Conservation (phyloP, 1,284 basidiomycete species). For the Naganishia sp. region DNA sequence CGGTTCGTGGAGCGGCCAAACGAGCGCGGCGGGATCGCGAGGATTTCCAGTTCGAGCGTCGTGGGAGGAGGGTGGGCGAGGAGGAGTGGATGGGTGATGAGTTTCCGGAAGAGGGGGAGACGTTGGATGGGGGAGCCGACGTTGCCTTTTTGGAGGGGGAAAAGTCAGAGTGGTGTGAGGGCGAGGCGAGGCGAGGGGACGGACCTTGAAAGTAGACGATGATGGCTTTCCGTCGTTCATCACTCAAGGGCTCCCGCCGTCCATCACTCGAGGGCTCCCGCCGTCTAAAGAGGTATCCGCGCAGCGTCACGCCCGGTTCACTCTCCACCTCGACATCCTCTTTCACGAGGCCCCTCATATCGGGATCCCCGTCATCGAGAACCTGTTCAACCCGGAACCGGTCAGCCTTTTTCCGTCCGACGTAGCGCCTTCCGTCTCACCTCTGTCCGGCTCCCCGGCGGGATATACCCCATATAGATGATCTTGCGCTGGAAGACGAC, state of each 20-base stretch:
- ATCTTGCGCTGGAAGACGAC: slow-evolving; percentile 60
- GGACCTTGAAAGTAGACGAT: slow-evolving; percentile 56
- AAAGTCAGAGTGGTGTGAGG: not conserved
- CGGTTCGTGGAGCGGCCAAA: slow-evolving; percentile 55
- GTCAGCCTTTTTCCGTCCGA: not conserved
- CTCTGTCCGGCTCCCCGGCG: slow-evolving; percentile 56
- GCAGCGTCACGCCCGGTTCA: slow-evolving; percentile 39
- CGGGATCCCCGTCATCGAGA: slow-evolving; percentile 16
- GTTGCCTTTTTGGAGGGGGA: slow-evolving; percentile 52
- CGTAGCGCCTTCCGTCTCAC: slow-evolving; percentile 36
- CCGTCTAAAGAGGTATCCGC: slow-evolving; percentile 44
- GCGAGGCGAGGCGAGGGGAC: not conserved
- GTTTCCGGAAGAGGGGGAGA: slow-evolving; percentile 56
- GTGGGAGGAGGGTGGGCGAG: not conserved
- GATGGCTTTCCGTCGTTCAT: slow-evolving; percentile 38
- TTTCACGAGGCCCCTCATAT: slow-evolving; percentile 44
- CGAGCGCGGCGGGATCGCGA: slow-evolving; percentile 56
- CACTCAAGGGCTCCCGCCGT: not conserved
- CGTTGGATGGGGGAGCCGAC: slow-evolving; percentile 60
- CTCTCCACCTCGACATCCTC: slow-evolving; percentile 47
- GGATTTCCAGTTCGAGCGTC: slow-evolving; percentile 38
- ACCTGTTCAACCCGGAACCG: not conserved
- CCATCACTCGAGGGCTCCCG: not conserved
- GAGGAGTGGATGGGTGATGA: slow-evolving; percentile 38
- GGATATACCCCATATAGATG: slow-evolving; percentile 61